phyloP scores from a whole-genome alignment of 306 rosid genomes.

The Quercus cerris region DNA sequence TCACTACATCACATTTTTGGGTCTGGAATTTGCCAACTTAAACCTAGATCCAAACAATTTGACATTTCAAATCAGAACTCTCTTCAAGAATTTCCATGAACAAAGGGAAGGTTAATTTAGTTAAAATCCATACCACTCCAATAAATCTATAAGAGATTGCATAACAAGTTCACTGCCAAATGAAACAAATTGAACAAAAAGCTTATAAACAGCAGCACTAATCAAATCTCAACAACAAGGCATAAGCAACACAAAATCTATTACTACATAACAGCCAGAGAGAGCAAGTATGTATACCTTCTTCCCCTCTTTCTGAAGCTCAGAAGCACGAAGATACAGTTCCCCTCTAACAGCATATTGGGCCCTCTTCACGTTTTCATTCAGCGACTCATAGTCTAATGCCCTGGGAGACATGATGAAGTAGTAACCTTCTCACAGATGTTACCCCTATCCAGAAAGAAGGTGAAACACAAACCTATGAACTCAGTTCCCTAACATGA shows the following conservation, averaged over 20 bases:
- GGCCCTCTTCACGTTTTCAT: conserved; percentile 87
- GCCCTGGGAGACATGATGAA: conserved; percentile 82
- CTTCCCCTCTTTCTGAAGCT: conserved; percentile 97
- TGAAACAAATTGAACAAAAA: neutral
- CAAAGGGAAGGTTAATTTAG: neutral
- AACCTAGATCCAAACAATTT: neutral
- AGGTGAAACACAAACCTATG: conserved; percentile 16
- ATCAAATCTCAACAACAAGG: neutral
- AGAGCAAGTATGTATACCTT: conserved; percentile 47
- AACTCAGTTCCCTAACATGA: conserved; percentile 37
- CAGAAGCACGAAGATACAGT: conserved; percentile 89
- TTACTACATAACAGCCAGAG: neutral
- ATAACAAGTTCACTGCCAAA: neutral
- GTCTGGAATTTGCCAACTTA: too few relatives aligned
- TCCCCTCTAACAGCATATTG: conserved; percentile 99
- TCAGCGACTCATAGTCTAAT: conserved; percentile 65
- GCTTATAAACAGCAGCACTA: neutral
- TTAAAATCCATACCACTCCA: neutral
- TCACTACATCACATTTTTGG: too few relatives aligned
- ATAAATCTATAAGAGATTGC: neutral
- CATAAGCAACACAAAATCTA: conserved; percentile 16
- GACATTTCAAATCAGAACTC: neutral
- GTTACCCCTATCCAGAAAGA: conserved; percentile 19
- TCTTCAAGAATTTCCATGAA: neutral
- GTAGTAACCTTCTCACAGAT: conserved; percentile 29